Evolutionary conservation across 1,139 yeast genomes (phyloP), one percentile per base, ranked within the genome.

Genomic region (Eremothecium gossypii): DNA sequence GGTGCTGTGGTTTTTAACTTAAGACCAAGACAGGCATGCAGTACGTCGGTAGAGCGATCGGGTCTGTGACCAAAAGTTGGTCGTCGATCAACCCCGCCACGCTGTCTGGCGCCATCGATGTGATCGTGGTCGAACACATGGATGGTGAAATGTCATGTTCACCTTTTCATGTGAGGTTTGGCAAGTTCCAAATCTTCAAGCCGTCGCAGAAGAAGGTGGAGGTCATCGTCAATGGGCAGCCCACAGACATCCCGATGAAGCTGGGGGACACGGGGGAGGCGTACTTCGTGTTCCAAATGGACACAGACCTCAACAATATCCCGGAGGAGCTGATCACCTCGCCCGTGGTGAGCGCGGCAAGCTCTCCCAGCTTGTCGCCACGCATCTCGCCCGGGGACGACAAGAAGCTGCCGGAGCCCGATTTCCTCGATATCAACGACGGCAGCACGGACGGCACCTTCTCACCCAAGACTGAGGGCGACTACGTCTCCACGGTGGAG

Each of bases 221-320:
- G 47, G 78, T 91, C 48, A 74, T 77, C 33, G 95, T 93, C 33
- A 91, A 91, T 65, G 96, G 83, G 30, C 74, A 74, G 47, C 73
- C 79, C 43, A 83, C 94, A 0, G 82, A 85, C 53, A 69, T 89
- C 44, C 96, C 96, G 9, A 91, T 91, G 98, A 91, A 91, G 63
- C 67, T 91, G 40, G 95, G 96, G 9, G 98, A 91, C 48, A 96
- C 95, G 2, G 99, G 99, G 23, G 99, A 91, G 63, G 98, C 97
- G 0, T 89, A 87, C 61, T 91, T 91, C 59, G 98, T 91, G 39
- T 89, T 91, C 66, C 96, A 89, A 57, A 84, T 96, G 2, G 74
- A 74, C 33, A 71, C 73, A 43, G 64, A 64, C 39, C 61, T 64
- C 23, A 73, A 70, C 11, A 74, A 74, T 40, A 82, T 89, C 12